Conservation (phyloP, 495 filamentous ascomycete genomes). For the Neurospora sp. region DNA sequence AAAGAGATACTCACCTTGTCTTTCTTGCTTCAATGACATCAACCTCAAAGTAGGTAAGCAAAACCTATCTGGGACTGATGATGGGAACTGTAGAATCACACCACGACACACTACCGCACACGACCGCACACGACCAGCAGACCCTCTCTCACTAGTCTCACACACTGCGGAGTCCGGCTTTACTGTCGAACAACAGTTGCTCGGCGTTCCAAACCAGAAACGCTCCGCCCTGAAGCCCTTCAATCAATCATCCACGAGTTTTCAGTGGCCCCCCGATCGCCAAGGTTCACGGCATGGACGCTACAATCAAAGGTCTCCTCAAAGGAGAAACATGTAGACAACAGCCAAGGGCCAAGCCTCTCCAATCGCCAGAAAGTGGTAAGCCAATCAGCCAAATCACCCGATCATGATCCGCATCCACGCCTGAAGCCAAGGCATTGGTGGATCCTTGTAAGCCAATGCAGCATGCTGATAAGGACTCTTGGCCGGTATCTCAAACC, state of each 20-base stretch:
- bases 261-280: not conserved
- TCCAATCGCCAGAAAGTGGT: not conserved
- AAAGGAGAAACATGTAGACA: not conserved
- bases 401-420: not conserved
- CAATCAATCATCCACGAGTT: not conserved
- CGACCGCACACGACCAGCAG: not conserved
- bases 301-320: not conserved
- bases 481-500: not conserved
- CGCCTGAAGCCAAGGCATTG: not conserved
- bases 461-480: not conserved
- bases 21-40: not conserved
- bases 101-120: not conserved
- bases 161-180: not conserved
- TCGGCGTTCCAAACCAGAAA: not conserved
- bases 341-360: not conserved
- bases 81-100: not conserved
- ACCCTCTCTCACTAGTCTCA: not conserved
- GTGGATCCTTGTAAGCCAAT: not conserved
- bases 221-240: not conserved
- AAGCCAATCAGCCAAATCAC: not conserved
- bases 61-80: not conserved
- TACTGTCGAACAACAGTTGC: not conserved
- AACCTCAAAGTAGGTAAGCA: not conserved
- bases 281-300: not conserved
- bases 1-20: not conserved